Percentiles rank a stretch among this genome's conserved stretches.
phyloP scores from a whole-genome alignment of 768 basidiomycete species.

The Clathrus columnatus region DNA sequence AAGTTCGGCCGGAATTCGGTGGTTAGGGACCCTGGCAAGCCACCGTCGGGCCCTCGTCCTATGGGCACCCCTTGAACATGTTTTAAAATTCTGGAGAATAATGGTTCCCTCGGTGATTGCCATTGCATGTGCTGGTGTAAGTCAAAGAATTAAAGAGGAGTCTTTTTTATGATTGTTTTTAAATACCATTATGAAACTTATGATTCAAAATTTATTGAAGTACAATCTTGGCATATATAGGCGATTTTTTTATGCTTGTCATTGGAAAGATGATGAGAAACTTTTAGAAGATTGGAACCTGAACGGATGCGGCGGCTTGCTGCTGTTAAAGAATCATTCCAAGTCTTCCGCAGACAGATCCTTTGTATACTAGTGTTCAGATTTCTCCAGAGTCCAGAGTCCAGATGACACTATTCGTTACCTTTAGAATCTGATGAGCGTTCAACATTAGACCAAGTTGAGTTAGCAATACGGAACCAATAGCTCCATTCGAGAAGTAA shows the following conservation, averaged over 20 bases:
- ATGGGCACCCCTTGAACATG: conserved; percentile 53
- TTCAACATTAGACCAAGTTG: too few relatives aligned
- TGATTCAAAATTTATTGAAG: conserved; percentile 8
- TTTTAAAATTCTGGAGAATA: conserved; percentile 63
- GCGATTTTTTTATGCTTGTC: conserved; percentile 41
- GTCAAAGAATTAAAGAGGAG: background rate
- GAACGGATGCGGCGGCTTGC: too few relatives aligned
- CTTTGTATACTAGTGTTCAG: too few relatives aligned
- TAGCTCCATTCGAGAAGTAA: too few relatives aligned
- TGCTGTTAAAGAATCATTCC: too few relatives aligned
- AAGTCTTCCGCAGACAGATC: too few relatives aligned
- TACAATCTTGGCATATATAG: conserved; percentile 27
- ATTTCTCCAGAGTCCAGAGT: too few relatives aligned
- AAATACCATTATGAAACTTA: conserved; percentile 18
- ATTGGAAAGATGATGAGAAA: conserved; percentile 53
- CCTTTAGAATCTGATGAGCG: too few relatives aligned
- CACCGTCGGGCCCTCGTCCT: conserved; percentile 52
- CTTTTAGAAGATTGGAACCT: conserved; percentile 31
- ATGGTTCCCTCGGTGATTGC: conserved; percentile 63
- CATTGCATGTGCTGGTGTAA: conserved; percentile 52
- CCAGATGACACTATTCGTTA: too few relatives aligned
- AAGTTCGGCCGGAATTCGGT: too few relatives aligned
- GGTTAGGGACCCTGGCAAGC: too few relatives aligned
- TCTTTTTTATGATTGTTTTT: conserved; percentile 35
- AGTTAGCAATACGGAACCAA: too few relatives aligned